Evolutionary conservation across 2,329 filamentous ascomycete species (phyloP), one percentile per base, ranked within the genome.

Genomic region (Pezicula radicicola): DNA sequence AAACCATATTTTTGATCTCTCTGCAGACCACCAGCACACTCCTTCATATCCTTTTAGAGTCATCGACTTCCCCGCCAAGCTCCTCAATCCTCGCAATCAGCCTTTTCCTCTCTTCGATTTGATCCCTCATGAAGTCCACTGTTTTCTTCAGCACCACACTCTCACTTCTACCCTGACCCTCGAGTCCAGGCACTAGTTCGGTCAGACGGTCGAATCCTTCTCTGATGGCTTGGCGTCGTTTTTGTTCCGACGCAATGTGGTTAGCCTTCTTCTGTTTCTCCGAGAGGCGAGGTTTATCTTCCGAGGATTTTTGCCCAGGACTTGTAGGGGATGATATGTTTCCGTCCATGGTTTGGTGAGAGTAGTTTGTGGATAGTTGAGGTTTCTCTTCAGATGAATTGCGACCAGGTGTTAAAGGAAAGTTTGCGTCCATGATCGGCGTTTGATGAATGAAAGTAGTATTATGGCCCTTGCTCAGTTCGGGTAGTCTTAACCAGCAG

Each of bases 201-300:
- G 85, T 85, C 33, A 89, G 76, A 18, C 81, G 75, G 66, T 88
- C 84, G 65, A 88, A 89, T 45, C 84, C 85, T 59, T 86, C 81
- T 43, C 85, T 79, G 55, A 89, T 89, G 2, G 66, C 67, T 58
- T 66, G 60, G 36, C 70, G 62, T 27, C 70, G 66, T 57, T 73
- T 83, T 63, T 82, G 78, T 66, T 84, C 80, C 68, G 84, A 87
- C 21, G 81, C 80, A 60, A 88, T 88, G 70, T 89, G 86, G 65
- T 89, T 89, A 63, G 80, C 81, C 67, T 88, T 88, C 75, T 88
- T 89, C 65, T 89, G 83, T 55, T 82, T 76, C 60, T 88, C 84
- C 44, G 83, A 84, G 55, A 89, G 73, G 56, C 85, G 79, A 36
- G 85, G 80, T 60, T 85, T 84, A 56, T 84, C 80, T 13, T 68